A percentile compares a stretch with the other conserved stretches of the same genome.
These are phyloP conservation scores for Rosa persica DNA, from an alignment of 306 rosid species.

Conservation along the genomic window DNA sequence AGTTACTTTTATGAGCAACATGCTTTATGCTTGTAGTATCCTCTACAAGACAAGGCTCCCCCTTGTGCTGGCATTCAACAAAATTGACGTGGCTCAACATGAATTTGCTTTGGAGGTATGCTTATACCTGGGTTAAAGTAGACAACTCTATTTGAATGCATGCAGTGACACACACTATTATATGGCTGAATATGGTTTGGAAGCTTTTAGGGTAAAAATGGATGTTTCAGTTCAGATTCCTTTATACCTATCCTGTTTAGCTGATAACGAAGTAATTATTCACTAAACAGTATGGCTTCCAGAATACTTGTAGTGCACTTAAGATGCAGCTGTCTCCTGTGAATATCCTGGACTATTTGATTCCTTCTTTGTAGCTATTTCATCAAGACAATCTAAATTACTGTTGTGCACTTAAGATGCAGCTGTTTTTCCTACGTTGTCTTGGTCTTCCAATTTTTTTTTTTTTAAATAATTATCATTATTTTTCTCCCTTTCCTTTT, in stretches of 20 bases:
- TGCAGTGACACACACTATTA: background rate
- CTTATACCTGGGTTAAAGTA: background rate
- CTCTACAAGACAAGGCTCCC: slow-evolving; percentile 92
- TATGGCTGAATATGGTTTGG: background rate
- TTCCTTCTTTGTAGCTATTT: background rate
- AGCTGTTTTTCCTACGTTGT: background rate
- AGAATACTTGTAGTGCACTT: background rate
- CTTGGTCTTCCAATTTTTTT: too few species aligned
- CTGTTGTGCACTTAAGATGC: background rate
- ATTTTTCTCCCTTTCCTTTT: background rate
- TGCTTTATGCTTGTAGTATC: slow-evolving; percentile 91
- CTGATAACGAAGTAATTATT: background rate
- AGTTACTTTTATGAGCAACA: slow-evolving; percentile 93
- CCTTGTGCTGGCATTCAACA: slow-evolving; percentile 84
- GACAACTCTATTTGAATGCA: background rate
- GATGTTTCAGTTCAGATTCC: background rate
- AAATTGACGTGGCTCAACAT: slow-evolving; percentile 76
- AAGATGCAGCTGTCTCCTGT: background rate
- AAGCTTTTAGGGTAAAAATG: background rate
- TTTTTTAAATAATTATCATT: too few species aligned
- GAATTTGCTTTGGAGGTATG: slow-evolving; percentile 91
- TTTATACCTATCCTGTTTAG: background rate
- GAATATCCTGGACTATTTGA: background rate
- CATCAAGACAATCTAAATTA: background rate
- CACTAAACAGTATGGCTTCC: background rate